Evolutionary conservation across 441 rosid species (phyloP).

Genomic region (Euphorbia schlechtendalii): DNA sequence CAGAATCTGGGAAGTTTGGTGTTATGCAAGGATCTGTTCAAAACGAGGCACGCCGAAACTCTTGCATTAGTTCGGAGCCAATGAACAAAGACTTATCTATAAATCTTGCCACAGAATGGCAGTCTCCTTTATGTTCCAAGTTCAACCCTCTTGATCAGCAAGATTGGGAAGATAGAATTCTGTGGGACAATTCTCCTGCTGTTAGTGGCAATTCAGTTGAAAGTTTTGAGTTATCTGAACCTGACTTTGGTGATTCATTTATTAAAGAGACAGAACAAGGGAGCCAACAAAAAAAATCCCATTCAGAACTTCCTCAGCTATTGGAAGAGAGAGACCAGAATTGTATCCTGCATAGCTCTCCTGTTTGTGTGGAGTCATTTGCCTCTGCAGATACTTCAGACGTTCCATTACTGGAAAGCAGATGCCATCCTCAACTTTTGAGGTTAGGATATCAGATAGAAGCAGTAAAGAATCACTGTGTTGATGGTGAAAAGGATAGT

Average conservation of each 20-base stretch:
- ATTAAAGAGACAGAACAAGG: slow-evolving; percentile 31
- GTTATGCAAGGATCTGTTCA: slow-evolving; percentile 31
- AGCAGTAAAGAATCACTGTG: slow-evolving; percentile 28
- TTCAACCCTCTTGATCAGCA: slow-evolving; percentile 79
- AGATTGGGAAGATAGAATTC: slow-evolving; percentile 85
- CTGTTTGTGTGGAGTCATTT: slow-evolving; percentile 49
- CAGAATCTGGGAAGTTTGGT: slow-evolving; percentile 34
- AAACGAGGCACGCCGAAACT: slow-evolving; percentile 28
- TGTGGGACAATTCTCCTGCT: slow-evolving; percentile 72
- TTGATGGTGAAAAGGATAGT: slow-evolving; percentile 30
- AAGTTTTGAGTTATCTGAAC: slow-evolving; percentile 36
- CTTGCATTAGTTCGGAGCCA: slow-evolving; percentile 57
- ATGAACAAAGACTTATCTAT: slow-evolving; percentile 43
- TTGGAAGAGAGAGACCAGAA: slow-evolving; percentile 32
- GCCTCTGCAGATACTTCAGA: slow-evolving; percentile 31
- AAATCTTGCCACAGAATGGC: slow-evolving; percentile 43
- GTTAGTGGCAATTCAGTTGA: slow-evolving; percentile 37
- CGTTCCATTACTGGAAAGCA: slow-evolving; percentile 27
- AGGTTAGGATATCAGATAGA: slow-evolving; percentile 63
- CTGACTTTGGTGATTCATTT: slow-evolving; percentile 30
- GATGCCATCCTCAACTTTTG: slow-evolving; percentile 84
- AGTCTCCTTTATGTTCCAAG: slow-evolving; percentile 38
- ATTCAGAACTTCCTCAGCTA: slow-evolving; percentile 23
- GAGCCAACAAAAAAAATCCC: slow-evolving; percentile 28
- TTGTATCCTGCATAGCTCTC: slow-evolving; percentile 30